Evolutionary conservation across 2,329 filamentous ascomycete genomes (phyloP), one percentile per base, ranked within the genome.

Genomic region (Fusarium sororula): DNA sequence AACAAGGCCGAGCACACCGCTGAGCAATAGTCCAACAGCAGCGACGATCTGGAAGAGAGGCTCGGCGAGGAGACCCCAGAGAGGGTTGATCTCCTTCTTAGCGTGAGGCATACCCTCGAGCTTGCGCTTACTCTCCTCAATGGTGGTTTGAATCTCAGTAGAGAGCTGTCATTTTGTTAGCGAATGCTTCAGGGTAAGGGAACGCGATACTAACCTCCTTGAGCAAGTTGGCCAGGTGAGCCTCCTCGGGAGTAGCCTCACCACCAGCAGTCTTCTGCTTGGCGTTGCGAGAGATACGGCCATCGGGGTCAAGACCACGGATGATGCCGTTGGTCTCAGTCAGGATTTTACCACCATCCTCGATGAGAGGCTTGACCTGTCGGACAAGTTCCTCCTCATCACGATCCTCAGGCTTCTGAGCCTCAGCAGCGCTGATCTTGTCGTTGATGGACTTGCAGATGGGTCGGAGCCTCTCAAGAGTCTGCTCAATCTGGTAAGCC

Each of bases 31-130:
- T 28, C 95, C 95, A 51, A 98, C 95, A 17, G 94, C 95, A 14
- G 95, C 94, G 55, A 98, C 89, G 80, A 98, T 98, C 88, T 98
- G 95, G 88, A 95, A 94, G 28, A 98, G 86, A 17, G 95, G 95
- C 87, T 98, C 94, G 41, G 90, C 90, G 20, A 96, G 86, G 55
- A 98, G 86, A 37, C 87, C 90, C 94, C 95, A 97, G 37, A 98
- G 90, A 17, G 95, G 95, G 85, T 96, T 98, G 69, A 98, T 88
- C 86, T 96, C 92, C 88, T 97, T 96, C 92, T 98, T 97, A 48
- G 94, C 95, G 76, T 97, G 93, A 11, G 95, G 95, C 93, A 98
- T 96, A 80, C 94, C 93, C 79, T 93, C 91, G 70, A 98, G 93
- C 86, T 94, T 93, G 85, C 92, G 93, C 90, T 95, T 96, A 32